Evolutionary conservation across 768 basidiomycete species (phyloP), one percentile per base, ranked within the genome.

Genomic region (Cystobasidium onofrii): DNA sequence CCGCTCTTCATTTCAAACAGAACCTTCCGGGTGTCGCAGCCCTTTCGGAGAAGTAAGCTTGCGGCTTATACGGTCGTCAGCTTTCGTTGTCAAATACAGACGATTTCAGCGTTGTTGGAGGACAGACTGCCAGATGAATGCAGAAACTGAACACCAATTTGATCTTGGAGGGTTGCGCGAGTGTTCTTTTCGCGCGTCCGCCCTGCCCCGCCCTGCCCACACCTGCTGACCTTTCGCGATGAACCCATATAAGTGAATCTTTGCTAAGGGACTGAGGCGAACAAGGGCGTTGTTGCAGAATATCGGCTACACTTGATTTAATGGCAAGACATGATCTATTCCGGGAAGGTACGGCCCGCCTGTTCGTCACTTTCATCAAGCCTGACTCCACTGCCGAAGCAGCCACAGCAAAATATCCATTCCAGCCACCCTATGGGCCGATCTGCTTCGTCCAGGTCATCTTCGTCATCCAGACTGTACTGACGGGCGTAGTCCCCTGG

Each of bases 21-120:
- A 67, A 71, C 34, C 55, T 71, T 3, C 69, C 69, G 17, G 69
- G 69, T 23, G 69, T 71, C 29, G 69, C 69, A 1, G 69, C 69
- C 20, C 69, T 71, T 10, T 67, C 65, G 18, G 65, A 67, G 31
- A 67, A 67, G 27, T 67, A 50, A 67, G 33, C 57, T 29, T 55
- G 29, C 29, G n/a, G n/a, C 39, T 39, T 39, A 6, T 6, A 39
- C 39, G 6, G 39, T 39, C 39, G 39, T n/a, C n/a, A n/a, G n/a
- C n/a, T n/a, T n/a, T n/a, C n/a, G n/a, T n/a, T n/a, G n/a, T n/a
- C n/a, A n/a, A n/a, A n/a, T n/a, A n/a, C n/a, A n/a, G n/a, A n/a
- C n/a, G n/a, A n/a, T n/a, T n/a, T n/a, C n/a, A n/a, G n/a, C n/a
- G n/a, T n/a, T n/a, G n/a, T n/a, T n/a, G n/a, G n/a, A n/a, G n/a